Conservation (phyloP, 2,329 filamentous ascomycete species). For the Chaetomiaceae sp. region DNA sequence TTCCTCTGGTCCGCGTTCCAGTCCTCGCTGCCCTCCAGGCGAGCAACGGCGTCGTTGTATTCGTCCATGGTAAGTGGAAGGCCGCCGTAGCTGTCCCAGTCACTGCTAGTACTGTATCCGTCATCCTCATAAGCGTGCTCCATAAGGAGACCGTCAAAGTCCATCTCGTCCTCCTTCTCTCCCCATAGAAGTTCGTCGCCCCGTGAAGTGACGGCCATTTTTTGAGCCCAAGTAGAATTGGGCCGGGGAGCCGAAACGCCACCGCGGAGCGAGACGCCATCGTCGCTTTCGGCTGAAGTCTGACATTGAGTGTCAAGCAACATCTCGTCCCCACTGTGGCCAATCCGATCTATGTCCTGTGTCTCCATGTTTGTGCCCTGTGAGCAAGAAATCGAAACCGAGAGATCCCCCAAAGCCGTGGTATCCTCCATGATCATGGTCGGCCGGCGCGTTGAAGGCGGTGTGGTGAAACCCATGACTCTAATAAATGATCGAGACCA, state of each 20-base stretch:
- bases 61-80: conserved; percentile 17
- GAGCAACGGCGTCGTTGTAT: conserved; percentile 13
- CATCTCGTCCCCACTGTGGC: background rate
- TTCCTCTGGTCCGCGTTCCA: conserved; percentile 33
- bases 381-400: background rate
- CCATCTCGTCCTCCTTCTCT: background rate
- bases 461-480: background rate
- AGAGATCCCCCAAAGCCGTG: background rate
- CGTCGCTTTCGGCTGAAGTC: background rate
- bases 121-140: conserved; percentile 15
- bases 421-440: conserved; percentile 1
- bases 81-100: conserved; percentile 25
- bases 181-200: background rate
- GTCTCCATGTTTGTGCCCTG: background rate
- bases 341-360: background rate
- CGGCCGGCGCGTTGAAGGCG: background rate
- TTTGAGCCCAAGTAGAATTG: conserved; percentile 1
- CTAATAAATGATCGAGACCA: too few relatives aligned
- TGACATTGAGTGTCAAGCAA: background rate
- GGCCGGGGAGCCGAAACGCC: background rate
- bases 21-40: conserved; percentile 19
- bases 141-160: conserved; percentile 5
- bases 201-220: background rate
- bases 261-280: background rate
- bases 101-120: conserved; percentile 18